Evolutionary conservation across 148 eudicot genomes (phyloP), one percentile per base, ranked within the genome.

Genomic region (Vaccinium macrocarpon): DNA sequence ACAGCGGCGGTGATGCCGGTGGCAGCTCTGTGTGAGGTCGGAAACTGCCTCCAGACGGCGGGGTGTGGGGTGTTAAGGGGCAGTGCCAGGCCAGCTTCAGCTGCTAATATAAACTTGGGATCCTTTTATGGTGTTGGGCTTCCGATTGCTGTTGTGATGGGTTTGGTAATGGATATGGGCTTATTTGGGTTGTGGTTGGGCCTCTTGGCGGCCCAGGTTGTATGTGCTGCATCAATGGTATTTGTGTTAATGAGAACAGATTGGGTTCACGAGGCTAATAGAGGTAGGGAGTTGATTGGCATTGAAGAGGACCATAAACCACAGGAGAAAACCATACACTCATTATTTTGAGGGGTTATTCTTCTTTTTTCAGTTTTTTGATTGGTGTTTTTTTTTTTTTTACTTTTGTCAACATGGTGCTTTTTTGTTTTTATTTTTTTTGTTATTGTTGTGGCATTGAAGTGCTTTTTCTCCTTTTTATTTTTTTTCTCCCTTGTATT

Each of bases 1-100:
- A 82, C 89, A 2, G 92, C 94, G 2, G 85, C 89, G 9, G 91
- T 92, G 10, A 88, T 87, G 46, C 90, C 91, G 2, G 86, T 93
- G 91, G 92, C 95, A 19, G 95, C 91, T 23, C 72, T 93, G 21
- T 91, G 95, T 55, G 96, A 95, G 88, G 89, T 95, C 12, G 98
- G 96, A 16, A 95, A 95, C 90, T 92, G 92, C 87, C 93, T 91
- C 0, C 96, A 95, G 81, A 93, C 95, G 68, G 85, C 94, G 78
- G 86, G 88, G 71, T 93, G 95, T 70, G 97, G 97, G 25, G 92
- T 88, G 50, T 81, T 92, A 32, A 79, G 91, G 57, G 94, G 94
- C n/a, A 89, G 93, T 23, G 93, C 94, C 0, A 84, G 98, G 89
- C 94, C 94, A 5, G 73, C 85, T 7, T 21, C 88, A 27, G 95